Conservation (phyloP, 441 rosid species). For the Manihot esculenta region DNA sequence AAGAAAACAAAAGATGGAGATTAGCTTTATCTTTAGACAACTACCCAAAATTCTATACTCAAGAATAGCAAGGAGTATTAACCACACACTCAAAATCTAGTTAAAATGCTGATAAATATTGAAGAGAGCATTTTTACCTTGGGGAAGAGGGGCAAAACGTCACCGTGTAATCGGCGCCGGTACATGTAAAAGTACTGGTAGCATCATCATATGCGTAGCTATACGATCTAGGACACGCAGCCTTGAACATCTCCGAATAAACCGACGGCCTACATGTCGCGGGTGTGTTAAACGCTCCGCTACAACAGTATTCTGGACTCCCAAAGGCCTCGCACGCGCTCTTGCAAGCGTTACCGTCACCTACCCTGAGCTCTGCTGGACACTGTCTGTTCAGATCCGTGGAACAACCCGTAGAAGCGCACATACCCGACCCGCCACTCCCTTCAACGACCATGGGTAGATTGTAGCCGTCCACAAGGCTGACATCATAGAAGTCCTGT, state of each 20-base stretch:
- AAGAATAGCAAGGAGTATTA: not conserved
- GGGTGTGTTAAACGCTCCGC: constrained; percentile 78
- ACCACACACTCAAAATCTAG: not conserved
- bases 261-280: constrained; percentile 66
- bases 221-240: constrained; percentile 78
- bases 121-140: constrained; percentile 38
- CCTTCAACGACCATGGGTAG: constrained; percentile 76
- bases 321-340: constrained; percentile 95
- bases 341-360: constrained; percentile 68
- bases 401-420: constrained; percentile 68
- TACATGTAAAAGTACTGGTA: constrained; percentile 85
- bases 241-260: constrained; percentile 73
- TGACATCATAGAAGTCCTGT: constrained; percentile 82
- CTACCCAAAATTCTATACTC: not conserved
- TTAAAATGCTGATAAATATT: too few relatives aligned
- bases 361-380: constrained; percentile 72
- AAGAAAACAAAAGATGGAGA: not conserved
- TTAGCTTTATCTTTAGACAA: not conserved
- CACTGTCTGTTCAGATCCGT: constrained; percentile 71
- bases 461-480: constrained; percentile 95
- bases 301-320: constrained; percentile 76
- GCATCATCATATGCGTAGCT: constrained; percentile 96
- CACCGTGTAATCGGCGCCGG: constrained; percentile 69
- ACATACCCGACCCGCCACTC: constrained; percentile 76
- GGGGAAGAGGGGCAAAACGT: constrained; percentile 85